A percentile compares a stretch with the other conserved stretches of the same genome.
phyloP scores from a whole-genome alignment of 495 filamentous ascomycete species.

The Annulohypoxylon nitens region DNA sequence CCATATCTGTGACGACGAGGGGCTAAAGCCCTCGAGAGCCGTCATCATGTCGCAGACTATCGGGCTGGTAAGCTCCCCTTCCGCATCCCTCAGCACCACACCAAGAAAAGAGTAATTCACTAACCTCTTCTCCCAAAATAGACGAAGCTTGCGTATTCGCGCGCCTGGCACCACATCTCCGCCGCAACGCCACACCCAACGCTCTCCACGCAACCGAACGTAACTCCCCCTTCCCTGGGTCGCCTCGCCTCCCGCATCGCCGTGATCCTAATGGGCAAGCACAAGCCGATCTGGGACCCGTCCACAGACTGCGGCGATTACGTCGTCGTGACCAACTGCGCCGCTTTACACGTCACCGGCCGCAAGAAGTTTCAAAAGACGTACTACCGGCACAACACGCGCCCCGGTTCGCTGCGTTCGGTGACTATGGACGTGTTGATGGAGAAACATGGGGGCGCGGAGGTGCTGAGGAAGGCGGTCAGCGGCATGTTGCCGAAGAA shows the following conservation, averaged over 20 bases:
- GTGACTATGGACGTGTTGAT: constrained; percentile 97
- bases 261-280: constrained; percentile 94
- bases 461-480: constrained; percentile 92
- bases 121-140: constrained; percentile 52
- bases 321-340: constrained; percentile 91
- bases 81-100: background rate
- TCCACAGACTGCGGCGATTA: constrained; percentile 99
- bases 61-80: constrained; percentile 67
- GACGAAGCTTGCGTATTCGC: constrained; percentile 96
- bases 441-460: constrained; percentile 91
- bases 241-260: constrained; percentile 94
- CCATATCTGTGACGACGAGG: constrained; percentile 32
- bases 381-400: constrained; percentile 93
- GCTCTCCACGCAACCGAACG: constrained; percentile 67
- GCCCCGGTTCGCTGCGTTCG: constrained; percentile 85
- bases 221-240: constrained; percentile 79
- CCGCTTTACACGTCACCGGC: constrained; percentile 87
- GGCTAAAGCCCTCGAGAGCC: constrained; percentile 47
- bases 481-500: constrained; percentile 99
- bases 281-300: constrained; percentile 98
- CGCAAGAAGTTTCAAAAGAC: constrained; percentile 93
- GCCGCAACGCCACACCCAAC: constrained; percentile 67
- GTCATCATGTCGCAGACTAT: constrained; percentile 75
- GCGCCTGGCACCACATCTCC: constrained; percentile 92
- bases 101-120: constrained; percentile 10